These are phyloP conservation scores for Fusarium sp. DNA, from an alignment of 2,329 filamentous ascomycete genomes.

Conservation along the genomic window DNA sequence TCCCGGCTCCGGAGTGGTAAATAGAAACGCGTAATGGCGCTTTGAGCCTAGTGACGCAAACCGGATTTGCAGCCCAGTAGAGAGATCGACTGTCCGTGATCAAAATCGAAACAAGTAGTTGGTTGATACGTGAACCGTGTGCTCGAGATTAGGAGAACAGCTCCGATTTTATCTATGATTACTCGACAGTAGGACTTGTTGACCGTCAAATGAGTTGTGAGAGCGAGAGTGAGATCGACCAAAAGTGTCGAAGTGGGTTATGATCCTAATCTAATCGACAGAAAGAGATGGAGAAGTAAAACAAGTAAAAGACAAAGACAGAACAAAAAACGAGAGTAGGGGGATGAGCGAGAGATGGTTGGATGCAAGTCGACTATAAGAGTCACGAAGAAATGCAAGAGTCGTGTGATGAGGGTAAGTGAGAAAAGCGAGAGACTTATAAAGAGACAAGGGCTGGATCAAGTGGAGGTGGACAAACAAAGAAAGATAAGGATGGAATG, in stretches of 20 bases:
- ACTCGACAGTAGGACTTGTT: slow-evolving; percentile 10
- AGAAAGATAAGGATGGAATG: slow-evolving; percentile 12
- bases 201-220: slow-evolving; percentile 27
- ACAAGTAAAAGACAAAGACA: slow-evolving; percentile 5
- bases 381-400: slow-evolving; percentile 28
- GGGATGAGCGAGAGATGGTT: neutral
- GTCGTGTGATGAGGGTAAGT: slow-evolving; percentile 18
- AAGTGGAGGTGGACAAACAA: slow-evolving; percentile 13
- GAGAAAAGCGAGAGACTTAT: slow-evolving; percentile 19
- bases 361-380: slow-evolving; percentile 2
- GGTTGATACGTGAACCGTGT: slow-evolving; percentile 14
- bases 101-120: slow-evolving; percentile 5
- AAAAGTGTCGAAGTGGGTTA: slow-evolving; percentile 12
- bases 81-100: slow-evolving; percentile 7
- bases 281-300: neutral
- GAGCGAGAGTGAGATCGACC: slow-evolving; percentile 36
- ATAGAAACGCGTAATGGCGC: slow-evolving; percentile 14
- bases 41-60: slow-evolving; percentile 11
- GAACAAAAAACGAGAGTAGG: slow-evolving; percentile 6
- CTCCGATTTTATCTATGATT: slow-evolving; percentile 5
- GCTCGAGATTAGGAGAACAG: slow-evolving; percentile 2
- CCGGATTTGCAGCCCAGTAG: slow-evolving; percentile 9
- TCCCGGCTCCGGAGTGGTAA: slow-evolving; percentile 9
- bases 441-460: slow-evolving; percentile 36
- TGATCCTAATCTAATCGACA: slow-evolving; percentile 19